Evolutionary conservation across 106 monocot species (phyloP), one percentile per base, ranked within the genome.

Genomic region (Apostasia ramifera): DNA sequence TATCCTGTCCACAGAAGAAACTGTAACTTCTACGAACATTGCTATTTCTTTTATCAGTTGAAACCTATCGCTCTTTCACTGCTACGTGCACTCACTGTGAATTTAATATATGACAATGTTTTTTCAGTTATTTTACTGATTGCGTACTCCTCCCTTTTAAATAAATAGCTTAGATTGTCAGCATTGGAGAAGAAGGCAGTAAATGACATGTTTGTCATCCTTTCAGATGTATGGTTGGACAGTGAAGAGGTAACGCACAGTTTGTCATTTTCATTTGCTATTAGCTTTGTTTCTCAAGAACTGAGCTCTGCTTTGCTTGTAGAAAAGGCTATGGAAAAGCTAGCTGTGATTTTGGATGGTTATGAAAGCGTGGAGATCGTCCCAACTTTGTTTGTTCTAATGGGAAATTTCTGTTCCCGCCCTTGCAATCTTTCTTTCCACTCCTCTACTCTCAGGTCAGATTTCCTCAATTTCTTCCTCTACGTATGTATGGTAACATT

Each of bases 151-250:
- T 68, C n/a, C 53, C 44, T 38, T 71, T 44, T 47, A 56, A 71
- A 40, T 55, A 63, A 71, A 68, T 66, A 98, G 98, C 70, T 83
- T 66, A 85, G 93, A 71, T 60, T 93, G 37, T 81, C 83, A 70
- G 65, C 39, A 43, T 58, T 90, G 57, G 97, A 98, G 66, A 90
- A 98, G 81, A 93, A 87, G 65, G 85, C 98, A 9, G 87, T 93
- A 39, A 90, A 98, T 82, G 92, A 98, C 61, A 98, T 93, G 98
- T 98, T 98, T 85, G 98, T 98, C 4, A 74, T 98, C 48, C 87
- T 98, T 68, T 98, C 98, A 44, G 92, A 98, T 85, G 90, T 93
- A 53, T 98, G 98, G 92, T 66, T 98, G 70, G 98, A 98, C 69
- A 85, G 77, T 58, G 74, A 87, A 68, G 90, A 98, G 98, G 98